Base-by-base conservation (phyloP, 2,329 filamentous ascomycete species). In the Beauveria pseudobassiana region DNA sequence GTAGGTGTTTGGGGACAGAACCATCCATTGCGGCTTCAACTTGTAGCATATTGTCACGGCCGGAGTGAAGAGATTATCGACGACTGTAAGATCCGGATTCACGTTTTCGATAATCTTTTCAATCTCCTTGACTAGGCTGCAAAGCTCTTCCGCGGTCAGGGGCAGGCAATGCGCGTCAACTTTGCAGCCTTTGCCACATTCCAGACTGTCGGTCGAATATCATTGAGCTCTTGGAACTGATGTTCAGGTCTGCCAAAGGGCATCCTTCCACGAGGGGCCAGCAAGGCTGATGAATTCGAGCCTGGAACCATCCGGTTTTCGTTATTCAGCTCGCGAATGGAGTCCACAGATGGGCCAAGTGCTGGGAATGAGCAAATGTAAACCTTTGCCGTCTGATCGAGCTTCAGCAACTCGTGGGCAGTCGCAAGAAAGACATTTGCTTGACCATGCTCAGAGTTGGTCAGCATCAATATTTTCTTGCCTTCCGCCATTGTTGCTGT, bases 371-470 rank as follows among this genome's bases (percentile, higher is more conserved):
- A 65, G 2, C 48, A 53, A 7, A 65, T 58, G 50, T 68, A 65
- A 2, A 66, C 24, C 2, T 66, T 48, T 18, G 66, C 48, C 6
- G 62, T 43, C 0, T 56, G 30, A 5, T 55, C 51, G 2, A 53
- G 20, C 18, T 63, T 53, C 34, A 66, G 52, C 10, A 70, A 63
- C 28, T 65, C 64, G 16, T 67, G 59, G 28, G 61, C 62, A 16
- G 59, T 62, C 16, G 67, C 68, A 1, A 70, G 63, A 56, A 67
- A 66, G 6, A 70, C 64, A 42, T 69, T 69, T 22, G 67, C 65
- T 48, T 70, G 68, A 2, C 67, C 67, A 34, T 61, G 59, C 43
- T 70, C 66, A 0, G 65, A 57, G 61, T 70, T 69, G 9, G 63
- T 65, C 8, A 65, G 59, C 5, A 70, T 58, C 1, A 70, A 52